phyloP scores from a whole-genome alignment of 2,329 filamentous ascomycete genomes.

The Aspergillus floridensis region DNA sequence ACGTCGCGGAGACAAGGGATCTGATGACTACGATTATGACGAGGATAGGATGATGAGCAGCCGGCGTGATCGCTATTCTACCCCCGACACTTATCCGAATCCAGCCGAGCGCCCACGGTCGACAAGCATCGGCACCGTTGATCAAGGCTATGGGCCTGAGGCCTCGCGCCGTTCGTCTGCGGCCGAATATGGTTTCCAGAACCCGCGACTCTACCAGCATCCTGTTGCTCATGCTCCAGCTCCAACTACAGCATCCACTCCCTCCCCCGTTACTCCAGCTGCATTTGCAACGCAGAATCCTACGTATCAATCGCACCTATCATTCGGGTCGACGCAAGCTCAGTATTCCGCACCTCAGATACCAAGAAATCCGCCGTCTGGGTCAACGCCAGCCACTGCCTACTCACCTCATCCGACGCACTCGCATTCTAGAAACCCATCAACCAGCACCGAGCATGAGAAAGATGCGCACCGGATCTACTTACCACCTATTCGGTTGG shows the following conservation, averaged over 20 bases:
- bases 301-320: slow-evolving; percentile 41
- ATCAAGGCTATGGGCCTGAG: slow-evolving; percentile 43
- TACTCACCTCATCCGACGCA: slow-evolving; percentile 39
- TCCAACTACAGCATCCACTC: slow-evolving; percentile 27
- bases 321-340: slow-evolving; percentile 41
- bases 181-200: slow-evolving; percentile 43
- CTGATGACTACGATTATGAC: slow-evolving; percentile 66
- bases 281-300: slow-evolving; percentile 15
- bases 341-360: slow-evolving; percentile 45
- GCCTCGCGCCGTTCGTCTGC: slow-evolving; percentile 49
- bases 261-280: slow-evolving; percentile 33
- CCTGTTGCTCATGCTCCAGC: slow-evolving; percentile 36
- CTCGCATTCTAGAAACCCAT: slow-evolving; percentile 33
- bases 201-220: slow-evolving; percentile 35
- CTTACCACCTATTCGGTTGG: slow-evolving; percentile 20
- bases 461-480: slow-evolving; percentile 28
- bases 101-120: slow-evolving; percentile 57
- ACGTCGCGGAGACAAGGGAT: slow-evolving; percentile 70
- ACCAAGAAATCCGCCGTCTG: slow-evolving; percentile 43
- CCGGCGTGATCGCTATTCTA: slow-evolving; percentile 48
- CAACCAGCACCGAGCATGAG: slow-evolving; percentile 35
- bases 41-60: slow-evolving; percentile 50
- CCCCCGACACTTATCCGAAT: slow-evolving; percentile 49
- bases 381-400: slow-evolving; percentile 32
- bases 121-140: slow-evolving; percentile 58